Evolutionary conservation across 441 rosid genomes (phyloP), one percentile per base, ranked within the genome.

Genomic region (Pelargonium myrrhifolium): DNA sequence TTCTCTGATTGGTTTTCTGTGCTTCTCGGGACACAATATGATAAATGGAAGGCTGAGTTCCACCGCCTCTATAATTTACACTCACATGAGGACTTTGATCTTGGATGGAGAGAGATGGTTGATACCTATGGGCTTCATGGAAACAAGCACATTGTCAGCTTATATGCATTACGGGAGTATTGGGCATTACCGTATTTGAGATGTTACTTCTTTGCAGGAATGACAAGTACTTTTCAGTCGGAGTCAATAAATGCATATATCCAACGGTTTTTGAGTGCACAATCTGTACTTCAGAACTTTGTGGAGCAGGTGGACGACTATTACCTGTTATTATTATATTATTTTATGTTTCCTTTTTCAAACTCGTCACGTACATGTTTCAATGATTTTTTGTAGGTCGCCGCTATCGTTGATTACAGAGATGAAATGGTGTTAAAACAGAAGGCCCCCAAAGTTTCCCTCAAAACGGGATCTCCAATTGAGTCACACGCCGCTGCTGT

Each of bases 401-500:
- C 78, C 78, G 84, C 79, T 65, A 51, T 79, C 68, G 80, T 79
- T 71, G 80, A 75, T 49, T 70, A 35, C 14, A 66, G 73, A 68
- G 80, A 81, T 51, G 71, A 66, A 21, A 66, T 79, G 49, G 83
- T 79, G 67, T 35, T 71, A 15, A 83, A 78, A 78, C 81, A 77
- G 63, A 82, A 81, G 66, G 35, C 68, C 53, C 80, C 69, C 53
- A 83, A 81, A 65, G 66, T 83, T 72, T 60, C 68, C 77, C 83
- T 78, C 47, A 81, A 81, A 82, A 85, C 83, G n/a, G 87, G 87
- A 35, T 85, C 87, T 15, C 90, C 93, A 7, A 81, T 85, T 67
- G 93, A 85, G 75, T 77, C 85, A 9, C 87, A 84, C 68, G 83
- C 89, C 15, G 85, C 83, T 58, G 56, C 80, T 39, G 61, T 83